phyloP scores from a whole-genome alignment of 1,284 basidiomycete genomes.

The Anthracocystis panici-leucophaei region DNA sequence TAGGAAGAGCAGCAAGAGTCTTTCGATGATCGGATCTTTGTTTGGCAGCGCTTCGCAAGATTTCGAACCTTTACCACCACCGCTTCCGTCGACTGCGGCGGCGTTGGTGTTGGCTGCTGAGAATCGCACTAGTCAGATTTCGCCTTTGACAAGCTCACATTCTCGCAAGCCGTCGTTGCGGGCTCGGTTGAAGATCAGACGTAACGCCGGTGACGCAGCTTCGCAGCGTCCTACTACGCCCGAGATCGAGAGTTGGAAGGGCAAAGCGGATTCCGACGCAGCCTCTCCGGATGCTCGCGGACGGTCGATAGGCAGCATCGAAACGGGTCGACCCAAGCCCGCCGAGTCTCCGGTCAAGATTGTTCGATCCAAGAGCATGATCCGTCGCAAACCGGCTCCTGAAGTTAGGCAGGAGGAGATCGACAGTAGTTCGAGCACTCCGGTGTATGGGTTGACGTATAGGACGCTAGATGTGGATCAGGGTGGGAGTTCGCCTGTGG shows the following conservation, averaged over 20 bases:
- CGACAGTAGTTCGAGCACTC: conserved; percentile 41
- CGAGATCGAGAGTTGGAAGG: conserved; percentile 57
- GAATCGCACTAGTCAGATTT: background rate
- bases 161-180: conserved; percentile 29
- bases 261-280: conserved; percentile 6
- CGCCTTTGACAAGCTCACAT: conserved; percentile 6
- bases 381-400: conserved; percentile 40
- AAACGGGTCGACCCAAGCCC: conserved; percentile 14
- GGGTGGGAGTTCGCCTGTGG: conserved; percentile 9
- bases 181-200: conserved; percentile 17
- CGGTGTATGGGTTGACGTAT: conserved; percentile 21
- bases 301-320: conserved; percentile 22
- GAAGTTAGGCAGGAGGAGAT: conserved; percentile 45
- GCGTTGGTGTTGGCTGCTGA: conserved; percentile 8
- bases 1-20: conserved; percentile 47
- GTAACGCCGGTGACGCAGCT: conserved; percentile 6
- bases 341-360: conserved; percentile 34
- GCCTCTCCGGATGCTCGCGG: background rate
- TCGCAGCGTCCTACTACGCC: conserved; percentile 36
- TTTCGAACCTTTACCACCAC: conserved; percentile 11
- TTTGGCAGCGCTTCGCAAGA: conserved; percentile 11
- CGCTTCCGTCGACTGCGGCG: conserved; percentile 19
- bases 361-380: conserved; percentile 27
- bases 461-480: conserved; percentile 25
- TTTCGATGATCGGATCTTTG: conserved; percentile 35